A percentile compares a stretch with the other conserved stretches of the same genome.
These are phyloP conservation scores for Alternaria tenuissima DNA, from an alignment of 2,329 filamentous ascomycete genomes.

Conservation along the genomic window DNA sequence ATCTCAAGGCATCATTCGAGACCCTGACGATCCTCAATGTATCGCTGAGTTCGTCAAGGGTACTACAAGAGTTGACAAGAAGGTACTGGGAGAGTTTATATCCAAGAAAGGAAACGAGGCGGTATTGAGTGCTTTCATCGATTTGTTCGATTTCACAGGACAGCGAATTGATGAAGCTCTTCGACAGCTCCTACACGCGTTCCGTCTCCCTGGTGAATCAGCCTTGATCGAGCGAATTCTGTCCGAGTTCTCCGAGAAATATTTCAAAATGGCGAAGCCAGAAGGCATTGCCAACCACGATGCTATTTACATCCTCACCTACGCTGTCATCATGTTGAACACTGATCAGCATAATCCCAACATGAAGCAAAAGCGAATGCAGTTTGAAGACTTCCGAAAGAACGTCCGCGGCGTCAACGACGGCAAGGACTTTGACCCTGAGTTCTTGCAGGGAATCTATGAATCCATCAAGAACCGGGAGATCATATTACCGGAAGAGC, in stretches of 20 bases:
- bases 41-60: slow-evolving; percentile 89
- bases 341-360: slow-evolving; percentile 98
- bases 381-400: slow-evolving; percentile 78
- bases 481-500: slow-evolving; percentile 96
- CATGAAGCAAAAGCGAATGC: slow-evolving; percentile 85
- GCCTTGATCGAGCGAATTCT: slow-evolving; percentile 93
- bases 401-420: slow-evolving; percentile 93
- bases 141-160: slow-evolving; percentile 84
- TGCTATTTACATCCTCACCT: slow-evolving; percentile 87
- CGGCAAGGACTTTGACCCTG: slow-evolving; percentile 80
- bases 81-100: slow-evolving; percentile 87
- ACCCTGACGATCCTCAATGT: slow-evolving; percentile 75
- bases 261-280: slow-evolving; percentile 73
- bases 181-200: slow-evolving; percentile 84
- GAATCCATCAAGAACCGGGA: slow-evolving; percentile 91
- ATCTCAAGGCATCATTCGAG: slow-evolving; percentile 83
- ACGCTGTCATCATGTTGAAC: slow-evolving; percentile 97
- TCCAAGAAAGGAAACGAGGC: slow-evolving; percentile 89
- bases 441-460: slow-evolving; percentile 87
- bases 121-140: slow-evolving; percentile 85
- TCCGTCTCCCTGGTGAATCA: slow-evolving; percentile 92
- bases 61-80: slow-evolving; percentile 89
- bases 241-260: slow-evolving; percentile 85
- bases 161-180: slow-evolving; percentile 92
- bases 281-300: slow-evolving; percentile 85